Base-by-base conservation (phyloP, 163 green algal genomes). In the Scenedesmus sp. region DNA sequence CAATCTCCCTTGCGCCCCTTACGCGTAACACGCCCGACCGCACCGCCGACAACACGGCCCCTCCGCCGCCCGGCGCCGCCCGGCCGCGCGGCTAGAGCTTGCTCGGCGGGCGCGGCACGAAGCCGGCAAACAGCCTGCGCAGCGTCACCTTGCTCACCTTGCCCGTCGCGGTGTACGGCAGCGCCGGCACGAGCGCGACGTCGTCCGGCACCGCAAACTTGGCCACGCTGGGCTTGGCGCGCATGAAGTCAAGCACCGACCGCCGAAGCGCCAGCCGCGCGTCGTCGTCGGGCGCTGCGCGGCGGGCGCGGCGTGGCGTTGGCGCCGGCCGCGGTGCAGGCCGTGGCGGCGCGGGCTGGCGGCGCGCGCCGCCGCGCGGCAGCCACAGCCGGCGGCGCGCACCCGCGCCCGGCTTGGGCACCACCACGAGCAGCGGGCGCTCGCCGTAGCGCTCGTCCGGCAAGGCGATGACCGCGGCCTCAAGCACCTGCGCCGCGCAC, bases 201-300 rank as follows among this genome's bases (percentile, higher is more conserved):
- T 95, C 85, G 51, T 95, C 89, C 2, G 91, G 91, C 39, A 92
- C 84, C 74, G 88, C 93, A 53, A 80, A 87, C 45, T 85, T 87
- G 47, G 82, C 78, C 11, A 87, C 53, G n/a, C 58, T 29, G 9
- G 74, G 63, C 39, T 81, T 62, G 31, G 18, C 22, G 6, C n/a
- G 28, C 74, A 81, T 81, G 33, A 63, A 81, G 10, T 31, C 20
- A 42, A 83, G 63, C 14, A 83, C 57, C 4, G 70, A 53, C n/a
- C 24, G 4, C 1, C 65, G 18, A 3, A 83, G 34, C 47, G 18
- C 48, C n/a, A n/a, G n/a, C n/a, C n/a, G n/a, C n/a, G n/a, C n/a
- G n/a, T n/a, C n/a, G n/a, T n/a, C n/a, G n/a, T n/a, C n/a, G n/a
- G n/a, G n/a, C n/a, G n/a, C n/a, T n/a, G n/a, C n/a, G n/a, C n/a